These are phyloP conservation scores for Trichosporon asahii DNA, from an alignment of 1,284 basidiomycete genomes.

Conservation along the genomic window DNA sequence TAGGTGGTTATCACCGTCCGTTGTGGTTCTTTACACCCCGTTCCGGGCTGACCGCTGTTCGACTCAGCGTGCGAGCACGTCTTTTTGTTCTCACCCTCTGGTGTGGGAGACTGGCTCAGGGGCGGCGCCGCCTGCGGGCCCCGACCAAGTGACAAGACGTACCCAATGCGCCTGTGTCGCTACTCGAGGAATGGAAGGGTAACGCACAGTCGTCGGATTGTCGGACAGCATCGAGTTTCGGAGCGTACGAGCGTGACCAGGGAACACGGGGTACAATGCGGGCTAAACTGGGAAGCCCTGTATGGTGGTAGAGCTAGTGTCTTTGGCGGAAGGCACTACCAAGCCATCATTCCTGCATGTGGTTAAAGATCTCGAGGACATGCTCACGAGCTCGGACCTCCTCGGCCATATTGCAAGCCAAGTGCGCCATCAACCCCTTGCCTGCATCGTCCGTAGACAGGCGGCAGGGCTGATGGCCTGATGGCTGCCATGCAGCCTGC, in stretches of 20 bases:
- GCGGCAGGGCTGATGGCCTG: background rate
- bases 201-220: background rate
- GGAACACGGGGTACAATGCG: background rate
- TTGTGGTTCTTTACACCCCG: background rate
- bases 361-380: background rate
- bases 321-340: background rate
- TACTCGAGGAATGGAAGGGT: background rate
- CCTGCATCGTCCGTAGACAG: background rate
- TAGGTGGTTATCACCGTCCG: conserved; percentile 4
- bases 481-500: background rate
- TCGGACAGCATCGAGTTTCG: background rate
- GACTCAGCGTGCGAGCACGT: conserved; percentile 4
- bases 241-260: conserved; percentile 4
- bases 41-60: conserved; percentile 2
- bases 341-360: background rate
- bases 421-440: background rate
- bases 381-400: background rate
- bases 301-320: background rate
- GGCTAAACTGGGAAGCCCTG: background rate
- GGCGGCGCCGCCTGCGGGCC: too few relatives aligned
- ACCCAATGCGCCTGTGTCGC: background rate
- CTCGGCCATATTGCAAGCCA: background rate
- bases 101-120: background rate
- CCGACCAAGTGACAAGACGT: background rate
- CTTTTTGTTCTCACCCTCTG: background rate